Base-by-base conservation (phyloP, 2,329 filamentous ascomycete species). In the Chaetomium strumarium region DNA sequence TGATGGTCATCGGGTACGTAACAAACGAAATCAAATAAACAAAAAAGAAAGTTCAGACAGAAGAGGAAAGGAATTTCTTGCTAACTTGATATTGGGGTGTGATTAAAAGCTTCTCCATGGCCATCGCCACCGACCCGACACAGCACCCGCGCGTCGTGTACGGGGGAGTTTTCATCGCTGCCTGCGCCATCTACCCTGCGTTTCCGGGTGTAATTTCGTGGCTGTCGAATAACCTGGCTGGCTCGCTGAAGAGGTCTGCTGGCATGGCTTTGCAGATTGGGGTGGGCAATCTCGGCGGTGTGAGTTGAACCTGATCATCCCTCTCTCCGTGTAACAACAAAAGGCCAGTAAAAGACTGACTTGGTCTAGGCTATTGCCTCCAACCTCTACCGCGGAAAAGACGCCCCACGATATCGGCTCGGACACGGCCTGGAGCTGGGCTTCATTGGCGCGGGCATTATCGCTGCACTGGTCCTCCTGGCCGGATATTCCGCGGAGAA, bases 161-260 rank as follows among this genome's bases (percentile, higher is more conserved):
- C 59, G 86, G 80, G 0, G 89, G 86, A 0, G 84, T 85, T 0
- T 95, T 91, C 67, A 72, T 95, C 0, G 85, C 81, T 0, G 85
- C 88, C 0, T 78, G 88, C 52, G 86, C 86, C 2, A 90, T 93
- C 51, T 93, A 92, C 59, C 88, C 90, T 0, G 83, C 81, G 29
- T 86, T 93, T 52, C 74, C 88, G 0, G 91, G 91, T 49, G 85
- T 86, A 0, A 86, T 95, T 46, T 77, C 85, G 0, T 95, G 90
- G 90, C 72, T 84, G 0, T 79, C 80, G 33, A 95, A 93, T 66
- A 95, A 95, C 55, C 76, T 87, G 11, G 83, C 91, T 51, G 75
- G 75, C 0, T 74, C 70, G 42, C 76, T 76, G 66, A 95, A 95
- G 67, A 74, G 83, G 5, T 77, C 76, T 9, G 78, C 75, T 0